These are phyloP conservation scores for Exserohilum rostratum DNA, from an alignment of 2,329 filamentous ascomycete genomes.

Conservation along the genomic window DNA sequence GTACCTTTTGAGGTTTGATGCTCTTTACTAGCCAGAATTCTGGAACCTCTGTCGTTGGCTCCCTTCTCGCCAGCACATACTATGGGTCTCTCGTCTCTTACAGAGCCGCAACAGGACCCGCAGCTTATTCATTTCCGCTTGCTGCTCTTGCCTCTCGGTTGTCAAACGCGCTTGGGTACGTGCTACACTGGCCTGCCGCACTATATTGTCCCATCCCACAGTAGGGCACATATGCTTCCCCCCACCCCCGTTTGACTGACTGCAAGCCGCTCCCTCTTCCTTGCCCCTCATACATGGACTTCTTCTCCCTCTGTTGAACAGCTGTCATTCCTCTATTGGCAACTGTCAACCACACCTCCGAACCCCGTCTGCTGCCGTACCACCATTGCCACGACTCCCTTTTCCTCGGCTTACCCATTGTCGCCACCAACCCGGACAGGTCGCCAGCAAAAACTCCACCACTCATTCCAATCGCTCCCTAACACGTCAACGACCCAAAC, in stretches of 20 bases:
- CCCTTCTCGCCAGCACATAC: conserved; percentile 84
- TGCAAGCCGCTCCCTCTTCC: conserved; percentile 47
- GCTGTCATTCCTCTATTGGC: conserved; percentile 47
- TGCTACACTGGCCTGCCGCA: conserved; percentile 49
- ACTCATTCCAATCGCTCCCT: conserved; percentile 33
- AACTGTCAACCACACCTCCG: conserved; percentile 39
- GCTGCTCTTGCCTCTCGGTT: conserved; percentile 54
- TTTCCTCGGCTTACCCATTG: conserved; percentile 33
- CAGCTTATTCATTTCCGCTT: conserved; percentile 47
- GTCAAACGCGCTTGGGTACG: conserved; percentile 53
- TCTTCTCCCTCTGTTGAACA: conserved; percentile 38
- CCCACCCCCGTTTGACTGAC: conserved; percentile 41
- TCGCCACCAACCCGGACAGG: conserved; percentile 39
- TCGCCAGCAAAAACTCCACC: conserved; percentile 33
- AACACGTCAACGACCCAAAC: conserved; percentile 26
- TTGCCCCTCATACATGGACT: conserved; percentile 44
- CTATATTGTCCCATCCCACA: conserved; percentile 51
- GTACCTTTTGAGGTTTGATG: conserved; percentile 46
- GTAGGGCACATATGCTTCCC: conserved; percentile 43
- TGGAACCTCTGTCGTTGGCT: conserved; percentile 43
- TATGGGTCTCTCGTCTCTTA: conserved; percentile 52
- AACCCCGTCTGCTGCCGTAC: conserved; percentile 41
- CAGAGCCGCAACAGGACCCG: conserved; percentile 53
- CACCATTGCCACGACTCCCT: conserved; percentile 44
- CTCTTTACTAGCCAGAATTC: conserved; percentile 45